phyloP scores from a whole-genome alignment of 2,329 filamentous ascomycete genomes.

The Penicillium sp. region DNA sequence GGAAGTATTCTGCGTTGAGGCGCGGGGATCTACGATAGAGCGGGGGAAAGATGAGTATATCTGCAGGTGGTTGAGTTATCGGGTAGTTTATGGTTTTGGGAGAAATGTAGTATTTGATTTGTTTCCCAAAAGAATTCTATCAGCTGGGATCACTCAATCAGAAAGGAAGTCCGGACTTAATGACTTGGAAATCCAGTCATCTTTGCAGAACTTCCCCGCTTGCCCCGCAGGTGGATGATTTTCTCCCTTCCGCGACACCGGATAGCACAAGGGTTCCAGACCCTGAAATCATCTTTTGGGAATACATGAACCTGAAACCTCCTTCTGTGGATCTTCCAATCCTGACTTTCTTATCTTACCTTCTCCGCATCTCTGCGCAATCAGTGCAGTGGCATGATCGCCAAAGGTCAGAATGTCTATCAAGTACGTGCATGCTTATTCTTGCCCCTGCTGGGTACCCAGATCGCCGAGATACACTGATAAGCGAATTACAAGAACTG shows the following conservation, averaged over 20 bases:
- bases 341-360: neutral
- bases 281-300: neutral
- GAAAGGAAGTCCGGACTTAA: neutral
- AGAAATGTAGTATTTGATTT: neutral
- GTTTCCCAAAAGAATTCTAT: neutral
- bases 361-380: neutral
- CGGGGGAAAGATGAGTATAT: neutral
- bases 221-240: slow-evolving; percentile 2
- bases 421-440: slow-evolving; percentile 35
- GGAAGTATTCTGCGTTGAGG: neutral
- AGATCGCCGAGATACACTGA: neutral
- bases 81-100: neutral
- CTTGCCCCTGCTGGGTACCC: neutral
- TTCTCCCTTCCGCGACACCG: slow-evolving; percentile 3
- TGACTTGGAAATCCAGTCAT: neutral
- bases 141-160: neutral
- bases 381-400: slow-evolving; percentile 4
- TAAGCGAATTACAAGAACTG: neutral
- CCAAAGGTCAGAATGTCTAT: slow-evolving; percentile 37
- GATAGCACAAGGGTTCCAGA: neutral
- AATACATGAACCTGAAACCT: neutral
- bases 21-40: neutral
- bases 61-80: neutral
- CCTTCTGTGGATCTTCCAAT: neutral
- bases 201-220: neutral